Evolutionary conservation across 768 basidiomycete species (phyloP).

Genomic region (Phaffia australis): DNA sequence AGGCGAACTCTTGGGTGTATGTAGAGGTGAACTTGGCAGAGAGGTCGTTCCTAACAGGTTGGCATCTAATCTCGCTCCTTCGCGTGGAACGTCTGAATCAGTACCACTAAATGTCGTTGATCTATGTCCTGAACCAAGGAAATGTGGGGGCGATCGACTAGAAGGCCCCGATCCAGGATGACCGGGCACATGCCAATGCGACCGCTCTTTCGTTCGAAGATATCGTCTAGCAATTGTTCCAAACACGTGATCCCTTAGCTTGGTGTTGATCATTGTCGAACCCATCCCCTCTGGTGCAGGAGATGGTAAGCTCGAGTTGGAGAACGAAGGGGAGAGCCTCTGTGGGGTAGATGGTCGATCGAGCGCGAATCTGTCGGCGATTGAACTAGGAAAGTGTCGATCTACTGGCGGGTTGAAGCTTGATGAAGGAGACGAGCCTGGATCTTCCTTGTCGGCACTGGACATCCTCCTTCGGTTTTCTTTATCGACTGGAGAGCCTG

Average conservation of each 20-base stretch:
- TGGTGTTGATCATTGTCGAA: slow-evolving; percentile 85
- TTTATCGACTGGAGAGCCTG: neutral
- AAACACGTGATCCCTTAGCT: slow-evolving; percentile 90
- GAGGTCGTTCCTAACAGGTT: no score
- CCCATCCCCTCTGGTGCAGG: slow-evolving; percentile 59
- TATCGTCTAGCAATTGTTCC: slow-evolving; percentile 49
- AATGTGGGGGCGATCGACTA: no score
- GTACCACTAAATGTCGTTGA: no score
- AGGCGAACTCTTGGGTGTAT: no score
- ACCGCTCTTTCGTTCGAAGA: neutral
- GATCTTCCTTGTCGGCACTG: slow-evolving; percentile 3
- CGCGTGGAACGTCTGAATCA: no score
- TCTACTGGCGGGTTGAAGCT: neutral
- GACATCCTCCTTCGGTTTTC: neutral
- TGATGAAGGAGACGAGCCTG: slow-evolving; percentile 9
- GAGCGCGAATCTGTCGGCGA: neutral
- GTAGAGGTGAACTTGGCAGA: no score
- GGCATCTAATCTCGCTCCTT: no score
- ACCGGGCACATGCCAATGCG: no score
- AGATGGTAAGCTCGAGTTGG: slow-evolving; percentile 17
- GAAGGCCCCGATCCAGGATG: no score
- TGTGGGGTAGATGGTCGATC: neutral
- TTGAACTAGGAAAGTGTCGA: slow-evolving; percentile 1
- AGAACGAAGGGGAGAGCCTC: slow-evolving; percentile 9
- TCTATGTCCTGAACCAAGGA: no score